phyloP scores from a whole-genome alignment of 805 yeast genomes.

The Pichia gijzeniarum region DNA sequence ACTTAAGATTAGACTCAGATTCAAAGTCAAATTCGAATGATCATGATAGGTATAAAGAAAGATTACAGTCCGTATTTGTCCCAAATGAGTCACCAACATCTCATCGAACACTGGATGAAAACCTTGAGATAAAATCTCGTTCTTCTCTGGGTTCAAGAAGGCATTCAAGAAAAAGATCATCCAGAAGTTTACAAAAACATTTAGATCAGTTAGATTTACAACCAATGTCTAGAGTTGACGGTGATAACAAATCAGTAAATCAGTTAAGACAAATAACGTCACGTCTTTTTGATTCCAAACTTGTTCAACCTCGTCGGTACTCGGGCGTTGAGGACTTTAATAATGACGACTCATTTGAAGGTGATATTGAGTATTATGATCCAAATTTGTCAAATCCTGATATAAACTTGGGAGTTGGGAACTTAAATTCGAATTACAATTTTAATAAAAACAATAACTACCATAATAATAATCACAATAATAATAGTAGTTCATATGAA shows the following conservation, averaged over 20 bases:
- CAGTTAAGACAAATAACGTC: conserved; percentile 53
- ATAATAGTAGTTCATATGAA: neutral
- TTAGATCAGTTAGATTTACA: conserved; percentile 6
- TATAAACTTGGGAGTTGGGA: neutral
- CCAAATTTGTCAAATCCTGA: conserved; percentile 8
- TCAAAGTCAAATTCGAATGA: too few species aligned
- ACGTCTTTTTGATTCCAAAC: conserved; percentile 64
- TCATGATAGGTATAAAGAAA: neutral
- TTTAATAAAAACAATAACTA: neutral
- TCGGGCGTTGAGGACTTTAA: conserved; percentile 42
- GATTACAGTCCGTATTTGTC: conserved; percentile 3
- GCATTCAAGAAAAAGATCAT: conserved; percentile 10
- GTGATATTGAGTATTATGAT: conserved; percentile 32
- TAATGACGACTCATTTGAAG: conserved; percentile 49
- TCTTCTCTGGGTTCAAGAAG: conserved; percentile 19
- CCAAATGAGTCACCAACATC: conserved; percentile 1
- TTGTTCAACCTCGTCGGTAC: conserved; percentile 65
- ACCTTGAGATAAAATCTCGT: conserved; percentile 17
- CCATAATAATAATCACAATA: conserved; percentile 1
- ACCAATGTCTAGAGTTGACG: conserved; percentile 2
- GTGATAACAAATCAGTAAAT: conserved; percentile 13
- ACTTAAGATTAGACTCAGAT: too few species aligned
- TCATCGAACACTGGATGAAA: conserved; percentile 8
- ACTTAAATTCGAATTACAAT: conserved; percentile 11
- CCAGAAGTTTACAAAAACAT: conserved; percentile 3